phyloP scores from a whole-genome alignment of 352 stramenopile genomes.

The Pythium rhizo-oryzae region DNA sequence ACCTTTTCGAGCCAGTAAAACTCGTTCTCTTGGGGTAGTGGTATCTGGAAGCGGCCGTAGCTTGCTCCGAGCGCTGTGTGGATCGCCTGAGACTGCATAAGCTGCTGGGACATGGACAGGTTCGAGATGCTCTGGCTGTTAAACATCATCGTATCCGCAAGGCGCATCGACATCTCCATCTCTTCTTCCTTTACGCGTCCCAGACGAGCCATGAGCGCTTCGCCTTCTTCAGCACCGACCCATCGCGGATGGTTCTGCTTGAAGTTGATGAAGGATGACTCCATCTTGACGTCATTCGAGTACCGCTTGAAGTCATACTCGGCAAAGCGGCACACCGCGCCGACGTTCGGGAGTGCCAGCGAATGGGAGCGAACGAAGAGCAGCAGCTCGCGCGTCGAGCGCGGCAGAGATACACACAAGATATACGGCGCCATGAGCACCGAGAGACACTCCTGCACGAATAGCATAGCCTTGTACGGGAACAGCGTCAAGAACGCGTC shows the following conservation, averaged over 20 bases:
- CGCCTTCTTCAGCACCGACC: slow-evolving; percentile 76
- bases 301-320: slow-evolving; percentile 98
- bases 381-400: slow-evolving; percentile 89
- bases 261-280: slow-evolving; percentile 98
- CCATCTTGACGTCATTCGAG: slow-evolving; percentile 94
- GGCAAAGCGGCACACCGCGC: slow-evolving; percentile 94
- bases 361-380: slow-evolving; percentile 95
- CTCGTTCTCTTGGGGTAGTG: slow-evolving; percentile 70
- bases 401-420: slow-evolving; percentile 94
- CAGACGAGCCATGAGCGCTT: slow-evolving; percentile 69
- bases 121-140: slow-evolving; percentile 41
- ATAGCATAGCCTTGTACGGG: slow-evolving; percentile 94
- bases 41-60: slow-evolving; percentile 47
- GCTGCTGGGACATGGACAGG: slow-evolving; percentile 84
- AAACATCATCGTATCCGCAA: slow-evolving; percentile 84
- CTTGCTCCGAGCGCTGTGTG: slow-evolving; percentile 63
- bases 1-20: slow-evolving; percentile 92
- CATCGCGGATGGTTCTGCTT: slow-evolving; percentile 91
- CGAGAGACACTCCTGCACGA: slow-evolving; percentile 92
- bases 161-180: slow-evolving; percentile 86
- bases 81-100: slow-evolving; percentile 87
- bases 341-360: slow-evolving; percentile 90
- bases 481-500: slow-evolving; percentile 92
- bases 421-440: slow-evolving; percentile 97
- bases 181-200: slow-evolving; percentile 79